Evolutionary conservation across 83 land plant species (phyloP), one percentile per base, ranked within the genome.

Genomic region (Thuja plicata): DNA sequence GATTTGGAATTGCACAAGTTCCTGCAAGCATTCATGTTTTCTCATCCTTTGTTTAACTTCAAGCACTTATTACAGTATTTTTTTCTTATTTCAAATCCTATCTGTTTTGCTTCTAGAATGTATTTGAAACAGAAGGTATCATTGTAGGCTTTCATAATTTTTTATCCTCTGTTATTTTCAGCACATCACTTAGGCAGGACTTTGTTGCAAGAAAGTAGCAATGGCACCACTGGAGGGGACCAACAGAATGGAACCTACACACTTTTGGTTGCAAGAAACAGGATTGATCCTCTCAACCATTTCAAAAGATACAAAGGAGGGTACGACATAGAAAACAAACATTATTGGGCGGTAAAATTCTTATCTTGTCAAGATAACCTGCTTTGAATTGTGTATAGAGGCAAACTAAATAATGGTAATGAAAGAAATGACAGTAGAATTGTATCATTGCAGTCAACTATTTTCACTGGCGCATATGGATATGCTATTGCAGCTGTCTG

Each of bases 331-430:
- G 86, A 90, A 52, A 93, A 92, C 92, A 93, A 93, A 76, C 94
- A 93, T 87, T 94, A 94, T 71, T 94, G 93, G 96, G 91, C 92
- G 92, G 93, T 94, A 92, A 94, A 86, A 55, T 81, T 86, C 48
- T 86, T 89, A 35, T 60, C 71, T 34, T 78, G 78, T 60, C 8
- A 74, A 34, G 86, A 87, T 84, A 45, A 34, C n/a, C 19, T 40
- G 11, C 54, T 85, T 46, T 27, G 10, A 88, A 82, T 43, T 82
- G 41, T 27, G 16, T 46, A n/a, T 46, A 54, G 57, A 54, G 57
- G 34, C 50, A 82, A 43, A 43, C 54, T 38, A 82, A 82, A 82
- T 13, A 82, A 82, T 11, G 34, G n/a, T n/a, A 27, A 17, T 43
- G 3, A 76, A 76, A 76, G 79, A 76, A 76, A 82, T 82, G 52